A percentile compares a stretch with the other conserved stretches of the same genome.
These are phyloP conservation scores for Chrysanthemum lavandulifolium DNA, from an alignment of 129 eudicot genomes.

Conservation along the genomic window DNA sequence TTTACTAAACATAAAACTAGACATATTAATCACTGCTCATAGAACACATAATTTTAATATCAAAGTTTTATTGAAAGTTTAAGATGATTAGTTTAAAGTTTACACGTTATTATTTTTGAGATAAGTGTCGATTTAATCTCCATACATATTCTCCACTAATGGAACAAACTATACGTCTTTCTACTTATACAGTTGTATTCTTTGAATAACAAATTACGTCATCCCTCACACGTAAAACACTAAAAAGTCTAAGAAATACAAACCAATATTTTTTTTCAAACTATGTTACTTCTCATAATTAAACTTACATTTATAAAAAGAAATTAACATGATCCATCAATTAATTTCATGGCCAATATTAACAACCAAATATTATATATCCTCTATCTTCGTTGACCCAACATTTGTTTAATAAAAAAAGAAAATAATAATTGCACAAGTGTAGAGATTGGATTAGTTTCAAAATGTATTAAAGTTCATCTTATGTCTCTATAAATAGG, in stretches of 20 bases:
- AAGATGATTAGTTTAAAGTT: too few species aligned
- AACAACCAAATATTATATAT: background rate
- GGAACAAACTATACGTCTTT: too few species aligned
- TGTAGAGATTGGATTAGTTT: constrained; percentile 25
- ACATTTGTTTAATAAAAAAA: constrained; percentile 7
- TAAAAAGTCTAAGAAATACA: background rate
- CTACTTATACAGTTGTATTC: too few species aligned
- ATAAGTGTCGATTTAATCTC: too few species aligned
- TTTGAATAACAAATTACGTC: too few species aligned
- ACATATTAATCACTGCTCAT: too few species aligned
- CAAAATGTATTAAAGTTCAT: background rate
- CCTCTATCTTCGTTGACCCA: constrained; percentile 26
- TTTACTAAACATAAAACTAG: too few species aligned
- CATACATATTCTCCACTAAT: too few species aligned
- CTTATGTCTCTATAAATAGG: constrained; percentile 31
- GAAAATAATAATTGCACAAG: background rate
- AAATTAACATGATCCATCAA: background rate
- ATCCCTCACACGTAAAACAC: background rate
- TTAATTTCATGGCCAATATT: constrained; percentile 16
- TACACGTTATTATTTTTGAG: too few species aligned
- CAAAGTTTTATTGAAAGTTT: too few species aligned
- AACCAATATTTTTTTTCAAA: background rate
- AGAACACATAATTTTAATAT: too few species aligned
- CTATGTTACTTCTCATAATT: background rate
- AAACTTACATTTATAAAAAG: background rate